Evolutionary conservation across 371 early-diverging fungal genomes (phyloP), one percentile per base, ranked within the genome.

Genomic region (Umbelopsis sp.): DNA sequence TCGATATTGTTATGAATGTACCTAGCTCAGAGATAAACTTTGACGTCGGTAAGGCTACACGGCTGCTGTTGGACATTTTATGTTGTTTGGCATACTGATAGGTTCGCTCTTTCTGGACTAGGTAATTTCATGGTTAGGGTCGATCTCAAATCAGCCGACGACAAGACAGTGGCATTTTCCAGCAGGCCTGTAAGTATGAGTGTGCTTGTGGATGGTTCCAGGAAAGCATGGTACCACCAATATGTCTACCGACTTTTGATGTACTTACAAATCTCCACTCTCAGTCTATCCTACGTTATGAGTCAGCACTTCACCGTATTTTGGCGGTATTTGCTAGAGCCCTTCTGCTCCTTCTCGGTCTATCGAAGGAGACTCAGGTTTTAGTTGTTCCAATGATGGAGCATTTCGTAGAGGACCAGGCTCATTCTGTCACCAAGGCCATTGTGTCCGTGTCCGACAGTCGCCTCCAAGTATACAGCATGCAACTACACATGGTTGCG

Each of bases 71-170:
- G 18, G 41, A 35, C 18, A 14, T 29, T 48, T 62, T n/a, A 22
- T 37, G 45, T 35, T 65, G 3, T 16, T 6, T 41, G 12, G 2
- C 41, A 41, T 41, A 12, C 41, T 41, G 41, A 41, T 41, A 7
- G 41, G 0, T 1, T 41, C 41, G 7, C 7, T 41, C 7, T 5
- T 41, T 1, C 3, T 29, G 29, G 29, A 29, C 29, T 29, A 63
- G 76, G 94, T 48, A 93, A 93, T 79, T 95, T 94, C 75, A 96
- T 96, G 96, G 86, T 96, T n/a, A 67, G 77, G 48, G 79, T 93
- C 52, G 85, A 88, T 37, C 75, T 95, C 44, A 76, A 78, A 48
- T 80, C 86, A 50, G 65, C 76, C n/a, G 73, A 80, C 41, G 89
- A 88, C 57, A 71, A 73, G 37, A 73, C 77, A 5, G 72, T 92